phyloP scores from a whole-genome alignment of 192 early-diverging fungal genomes.

The Rhizophagus sp. region DNA sequence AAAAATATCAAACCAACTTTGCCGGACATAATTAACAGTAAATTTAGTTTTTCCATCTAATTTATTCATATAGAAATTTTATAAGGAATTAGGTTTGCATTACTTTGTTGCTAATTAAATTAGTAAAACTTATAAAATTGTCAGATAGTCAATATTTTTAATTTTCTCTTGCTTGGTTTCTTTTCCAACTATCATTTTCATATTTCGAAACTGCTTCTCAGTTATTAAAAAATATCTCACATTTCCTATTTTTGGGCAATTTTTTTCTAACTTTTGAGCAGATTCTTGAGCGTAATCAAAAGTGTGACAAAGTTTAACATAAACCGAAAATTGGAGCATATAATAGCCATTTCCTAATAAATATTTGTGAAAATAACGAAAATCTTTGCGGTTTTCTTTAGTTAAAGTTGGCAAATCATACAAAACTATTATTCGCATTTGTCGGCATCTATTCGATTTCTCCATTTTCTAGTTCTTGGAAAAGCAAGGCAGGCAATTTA shows the following conservation, averaged over 20 bases:
- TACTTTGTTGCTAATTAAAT: no score
- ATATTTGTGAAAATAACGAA: conserved; percentile 21
- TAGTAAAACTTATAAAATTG: neutral
- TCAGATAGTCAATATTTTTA: neutral
- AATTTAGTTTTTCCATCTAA: neutral
- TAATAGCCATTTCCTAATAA: neutral
- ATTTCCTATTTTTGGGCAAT: conserved; percentile 3
- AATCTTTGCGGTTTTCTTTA: conserved; percentile 8
- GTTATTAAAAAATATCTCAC: neutral
- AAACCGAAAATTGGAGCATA: conserved; percentile 5
- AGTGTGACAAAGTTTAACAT: conserved; percentile 3
- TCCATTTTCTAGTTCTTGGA: neutral
- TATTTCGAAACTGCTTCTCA: neutral
- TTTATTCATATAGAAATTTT: no score
- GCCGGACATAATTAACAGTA: conserved; percentile 1
- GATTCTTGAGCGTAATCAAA: conserved; percentile 4
- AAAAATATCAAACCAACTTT: conserved; percentile 11
- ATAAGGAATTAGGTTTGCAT: no score
- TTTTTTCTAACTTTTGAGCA: neutral
- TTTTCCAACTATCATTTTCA: conserved; percentile 1
- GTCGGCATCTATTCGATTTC: neutral
- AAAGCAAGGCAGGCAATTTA: neutral
- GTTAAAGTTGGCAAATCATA: conserved; percentile 20
- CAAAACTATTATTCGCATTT: conserved; percentile 23
- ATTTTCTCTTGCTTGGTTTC: neutral